Base-by-base conservation (phyloP, 306 rosid genomes). In the Rosa multiflora region DNA sequence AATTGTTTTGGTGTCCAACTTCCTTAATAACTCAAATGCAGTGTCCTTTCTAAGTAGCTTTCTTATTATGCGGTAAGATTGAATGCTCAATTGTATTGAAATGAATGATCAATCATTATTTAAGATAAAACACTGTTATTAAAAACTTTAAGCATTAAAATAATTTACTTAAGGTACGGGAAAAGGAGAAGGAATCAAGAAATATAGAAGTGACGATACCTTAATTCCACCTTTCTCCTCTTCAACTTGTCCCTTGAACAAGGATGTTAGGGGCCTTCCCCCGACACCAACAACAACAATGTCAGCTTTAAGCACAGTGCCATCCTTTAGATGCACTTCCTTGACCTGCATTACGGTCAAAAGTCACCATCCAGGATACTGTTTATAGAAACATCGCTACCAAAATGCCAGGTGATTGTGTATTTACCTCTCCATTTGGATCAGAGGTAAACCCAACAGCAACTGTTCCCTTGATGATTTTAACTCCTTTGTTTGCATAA, bases 231-330 rank as follows among this genome's bases (percentile, higher is more conserved):
- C 98, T 80, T 93, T 93, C 78, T 88, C 96, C 86, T 93, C 99
- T 86, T 91, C 92, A 81, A 93, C 91, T 91, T 95, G 99, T 37
- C 98, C 99, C 86, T 93, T 95, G 89, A 93, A 91, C 73, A 95
- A 83, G 52, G 91, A 67, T 67, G 86, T 85, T 73, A 80, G 91
- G 69, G 99, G 99, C 73, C 97, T 88, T 64, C 90, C 97, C 70
- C 99, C 99, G 67, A 93, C 98, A 51, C 99, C 99, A 69, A 95
- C 99, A 67, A 91, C 92, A 78, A 95, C 99, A 75, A 95, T 89
- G 88, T 95, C 99, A 72, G 98, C 93, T 80, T 91, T 93, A 76
- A 91, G 92, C 80, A 90, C 94, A 37, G 88, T 87, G 55, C 97
- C 98, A 80, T 95, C 97, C 89, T 95, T 93, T 46, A 95, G 97